Conservation (phyloP, 2,329 filamentous ascomycete genomes). For the Aspergillus pseudoglaucus region DNA sequence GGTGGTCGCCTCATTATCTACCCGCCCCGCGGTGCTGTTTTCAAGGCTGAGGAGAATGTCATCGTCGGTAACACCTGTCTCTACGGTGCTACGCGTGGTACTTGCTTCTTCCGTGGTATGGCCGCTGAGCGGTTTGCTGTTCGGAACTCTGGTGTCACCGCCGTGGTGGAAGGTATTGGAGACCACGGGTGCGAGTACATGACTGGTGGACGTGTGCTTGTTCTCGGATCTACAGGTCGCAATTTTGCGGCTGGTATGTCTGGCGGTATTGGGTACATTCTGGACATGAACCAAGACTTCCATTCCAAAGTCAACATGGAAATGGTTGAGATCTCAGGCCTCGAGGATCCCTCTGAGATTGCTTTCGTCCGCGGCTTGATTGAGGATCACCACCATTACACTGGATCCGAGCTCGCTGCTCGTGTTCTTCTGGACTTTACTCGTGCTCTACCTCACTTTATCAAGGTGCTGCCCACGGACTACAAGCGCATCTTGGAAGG, state of each 20-base stretch:
- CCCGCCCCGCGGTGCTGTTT: constrained; percentile 80
- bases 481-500: constrained; percentile 91
- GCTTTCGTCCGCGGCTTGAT: constrained; percentile 85
- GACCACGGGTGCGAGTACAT: constrained; percentile 99
- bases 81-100: constrained; percentile 86
- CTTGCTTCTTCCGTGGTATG: constrained; percentile 93
- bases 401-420: constrained; percentile 87
- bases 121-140: constrained; percentile 95
- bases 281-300: constrained; percentile 87
- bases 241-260: constrained; percentile 99
- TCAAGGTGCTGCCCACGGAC: constrained; percentile 89
- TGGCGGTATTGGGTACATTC: constrained; percentile 89
- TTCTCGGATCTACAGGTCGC: constrained; percentile 82
- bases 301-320: constrained; percentile 90
- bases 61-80: constrained; percentile 90
- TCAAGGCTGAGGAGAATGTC: constrained; percentile 94
- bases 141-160: constrained; percentile 89
- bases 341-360: constrained; percentile 83
- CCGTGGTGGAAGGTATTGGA: constrained; percentile 93
- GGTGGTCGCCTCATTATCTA: constrained; percentile 91
- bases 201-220: constrained; percentile 86
- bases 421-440: constrained; percentile 94
- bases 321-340: constrained; percentile 84
- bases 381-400: constrained; percentile 97
- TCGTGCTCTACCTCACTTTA: constrained; percentile 78